Evolutionary conservation across 2,329 filamentous ascomycete genomes (phyloP).

Genomic region (Penicillium concentricum): DNA sequence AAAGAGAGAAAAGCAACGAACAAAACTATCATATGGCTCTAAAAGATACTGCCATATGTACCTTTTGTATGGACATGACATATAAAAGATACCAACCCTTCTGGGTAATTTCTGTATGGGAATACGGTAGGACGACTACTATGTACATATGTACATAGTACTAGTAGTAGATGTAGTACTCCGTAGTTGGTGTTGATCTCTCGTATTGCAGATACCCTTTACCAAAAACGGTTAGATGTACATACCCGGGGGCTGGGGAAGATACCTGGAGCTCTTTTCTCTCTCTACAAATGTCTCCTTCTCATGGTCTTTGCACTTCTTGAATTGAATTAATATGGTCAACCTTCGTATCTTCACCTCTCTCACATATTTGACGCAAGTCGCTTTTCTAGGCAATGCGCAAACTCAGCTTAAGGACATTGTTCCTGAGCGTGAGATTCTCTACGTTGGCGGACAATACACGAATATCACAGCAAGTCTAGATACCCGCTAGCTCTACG

Average conservation of each 20-base stretch:
- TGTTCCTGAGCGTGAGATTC: neutral
- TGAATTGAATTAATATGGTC: neutral
- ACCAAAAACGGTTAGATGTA: too few species aligned
- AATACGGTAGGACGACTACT: too few species aligned
- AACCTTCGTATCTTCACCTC: neutral
- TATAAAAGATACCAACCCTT: too few species aligned
- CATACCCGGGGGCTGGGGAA: too few species aligned
- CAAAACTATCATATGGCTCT: neutral
- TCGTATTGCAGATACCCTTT: too few species aligned
- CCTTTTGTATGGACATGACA: too few species aligned
- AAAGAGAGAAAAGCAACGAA: neutral
- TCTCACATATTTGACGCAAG: neutral
- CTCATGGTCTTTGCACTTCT: neutral
- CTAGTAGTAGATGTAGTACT: too few species aligned
- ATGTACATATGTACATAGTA: too few species aligned
- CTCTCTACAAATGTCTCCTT: neutral
- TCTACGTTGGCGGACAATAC: conserved; percentile 4
- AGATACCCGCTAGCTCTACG: neutral
- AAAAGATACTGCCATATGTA: too few species aligned
- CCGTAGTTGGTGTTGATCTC: too few species aligned
- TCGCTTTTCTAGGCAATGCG: neutral
- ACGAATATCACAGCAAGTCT: conserved; percentile 1
- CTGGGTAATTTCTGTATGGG: too few species aligned
- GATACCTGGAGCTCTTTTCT: neutral
- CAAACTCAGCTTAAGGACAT: conserved; percentile 2